Base-by-base conservation (phyloP, 75 land plant genomes). In the Chamaecyparis obtusa region DNA sequence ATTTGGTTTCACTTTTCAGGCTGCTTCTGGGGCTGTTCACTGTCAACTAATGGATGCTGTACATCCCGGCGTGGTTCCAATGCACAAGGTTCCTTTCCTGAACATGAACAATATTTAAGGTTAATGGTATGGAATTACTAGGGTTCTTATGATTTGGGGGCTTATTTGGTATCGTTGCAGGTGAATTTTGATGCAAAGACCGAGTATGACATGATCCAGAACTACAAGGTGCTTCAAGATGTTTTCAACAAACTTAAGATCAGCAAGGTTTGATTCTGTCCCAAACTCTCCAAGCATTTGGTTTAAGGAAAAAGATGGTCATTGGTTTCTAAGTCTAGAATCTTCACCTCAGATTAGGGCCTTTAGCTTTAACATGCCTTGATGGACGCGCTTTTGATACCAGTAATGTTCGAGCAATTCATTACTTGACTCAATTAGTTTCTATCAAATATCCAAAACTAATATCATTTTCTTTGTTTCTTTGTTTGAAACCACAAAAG, bases 131-230 rank as follows among this genome's bases (percentile, higher is more conserved):
- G 46, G 14, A 21, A 46, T 44, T n/a, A n/a, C 30, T 39, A n/a
- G n/a, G 49, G 11, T 81, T 44, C 24, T 24, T 27, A 24, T 43
- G 49, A 8, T 13, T 46, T 27, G 13, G 27, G 3, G 21, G 49
- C 27, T 44, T 78, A n/a, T 44, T 30, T 13, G 19, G 5, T 24
- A 3, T 24, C 41, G 14, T n/a, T 85, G 75, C 85, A 95, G 92
- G 98, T 96, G 27, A 96, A 96, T 85, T 96, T 95, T 87, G 98
- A 96, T 80, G 97, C 98, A 56, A 96, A 92, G 90, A 93, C 79
- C 24, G 98, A 96, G 90, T 96, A 96, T 88, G 98, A 96, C 9
- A 96, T 93, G 98, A 96, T 96, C 83, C 98, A 96, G 89, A 96
- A 96, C 71, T 96, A 95, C 88, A 96, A 96, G 85, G 90, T 96